Evolutionary conservation across 805 yeast genomes (phyloP).

Genomic region (Candida succiphila): DNA sequence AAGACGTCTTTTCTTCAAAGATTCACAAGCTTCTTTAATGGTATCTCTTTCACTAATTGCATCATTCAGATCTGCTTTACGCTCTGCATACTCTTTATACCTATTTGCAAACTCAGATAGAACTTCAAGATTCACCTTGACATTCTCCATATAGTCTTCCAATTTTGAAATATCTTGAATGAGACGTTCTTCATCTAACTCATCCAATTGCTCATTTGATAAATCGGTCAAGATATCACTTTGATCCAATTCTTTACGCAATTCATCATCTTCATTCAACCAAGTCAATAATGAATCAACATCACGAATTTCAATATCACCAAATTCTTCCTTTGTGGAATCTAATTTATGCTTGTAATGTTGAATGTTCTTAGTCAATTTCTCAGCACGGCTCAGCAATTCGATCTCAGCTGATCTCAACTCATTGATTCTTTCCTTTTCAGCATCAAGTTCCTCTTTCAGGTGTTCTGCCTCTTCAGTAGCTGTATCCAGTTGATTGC

Average conservation of each 20-base stretch:
- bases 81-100: slow-evolving; percentile 47
- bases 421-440: slow-evolving; percentile 37
- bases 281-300: slow-evolving; percentile 39
- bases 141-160: slow-evolving; percentile 43
- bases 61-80: slow-evolving; percentile 57
- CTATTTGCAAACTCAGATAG: slow-evolving; percentile 69
- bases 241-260: slow-evolving; percentile 9
- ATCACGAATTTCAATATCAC: slow-evolving; percentile 42
- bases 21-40: slow-evolving; percentile 52
- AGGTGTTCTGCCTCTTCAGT: slow-evolving; percentile 30
- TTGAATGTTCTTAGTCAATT: slow-evolving; percentile 29
- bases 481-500: slow-evolving; percentile 25
- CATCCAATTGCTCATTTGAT: slow-evolving; percentile 27
- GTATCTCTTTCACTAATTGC: slow-evolving; percentile 62
- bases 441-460: slow-evolving; percentile 30
- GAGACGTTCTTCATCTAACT: slow-evolving; percentile 40
- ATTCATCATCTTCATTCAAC: slow-evolving; percentile 29
- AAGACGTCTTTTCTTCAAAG: slow-evolving; percentile 59
- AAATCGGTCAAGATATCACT: slow-evolving; percentile 27
- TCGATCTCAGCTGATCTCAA: slow-evolving; percentile 61
- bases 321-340: slow-evolving; percentile 29
- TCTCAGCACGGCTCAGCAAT: slow-evolving; percentile 52
- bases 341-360: slow-evolving; percentile 28
- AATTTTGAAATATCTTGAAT: slow-evolving; percentile 43
- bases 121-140: slow-evolving; percentile 62